phyloP scores from a whole-genome alignment of 805 yeast genomes.

The Lipomyces kockii region DNA sequence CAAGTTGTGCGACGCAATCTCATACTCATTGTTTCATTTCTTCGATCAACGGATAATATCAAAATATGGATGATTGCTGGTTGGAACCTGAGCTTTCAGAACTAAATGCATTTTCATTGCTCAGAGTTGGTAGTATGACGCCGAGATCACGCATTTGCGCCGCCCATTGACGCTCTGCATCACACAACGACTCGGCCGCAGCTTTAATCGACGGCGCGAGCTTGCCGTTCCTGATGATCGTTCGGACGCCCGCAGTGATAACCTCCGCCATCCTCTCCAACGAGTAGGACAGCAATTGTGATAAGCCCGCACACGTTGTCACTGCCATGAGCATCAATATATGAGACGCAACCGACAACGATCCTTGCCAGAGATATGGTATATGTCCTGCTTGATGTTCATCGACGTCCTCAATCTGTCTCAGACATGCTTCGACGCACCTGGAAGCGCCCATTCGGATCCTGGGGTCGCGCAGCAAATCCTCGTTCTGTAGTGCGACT shows the following conservation, averaged over 20 bases:
- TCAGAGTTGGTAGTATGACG: not conserved
- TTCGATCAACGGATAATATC: too few relatives aligned
- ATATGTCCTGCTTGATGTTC: constrained; percentile 26
- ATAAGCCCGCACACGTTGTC: constrained; percentile 13
- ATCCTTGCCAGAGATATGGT: constrained; percentile 30
- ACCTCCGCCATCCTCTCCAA: constrained; percentile 11
- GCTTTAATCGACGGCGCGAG: constrained; percentile 26
- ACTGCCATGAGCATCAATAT: constrained; percentile 26
- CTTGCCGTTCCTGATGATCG: constrained; percentile 8
- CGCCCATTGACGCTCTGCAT: constrained; percentile 18
- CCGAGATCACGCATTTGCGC: constrained; percentile 8
- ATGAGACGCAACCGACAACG: constrained; percentile 22
- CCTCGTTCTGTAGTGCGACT: constrained; percentile 16
- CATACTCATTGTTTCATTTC: too few relatives aligned
- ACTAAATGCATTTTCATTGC: too few relatives aligned
- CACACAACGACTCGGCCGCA: constrained; percentile 17
- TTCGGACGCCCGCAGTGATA: constrained; percentile 10
- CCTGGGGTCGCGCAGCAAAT: constrained; percentile 12
- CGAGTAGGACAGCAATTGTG: constrained; percentile 10
- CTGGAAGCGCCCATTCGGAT: constrained; percentile 21
- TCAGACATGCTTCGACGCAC: constrained; percentile 27
- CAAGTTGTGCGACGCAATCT: too few relatives aligned
- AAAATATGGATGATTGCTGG: too few relatives aligned
- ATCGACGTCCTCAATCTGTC: constrained; percentile 20
- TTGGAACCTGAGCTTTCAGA: too few relatives aligned